Conservation (phyloP, 2,329 filamentous ascomycete genomes). For the Cordyceps cateniannulata region DNA sequence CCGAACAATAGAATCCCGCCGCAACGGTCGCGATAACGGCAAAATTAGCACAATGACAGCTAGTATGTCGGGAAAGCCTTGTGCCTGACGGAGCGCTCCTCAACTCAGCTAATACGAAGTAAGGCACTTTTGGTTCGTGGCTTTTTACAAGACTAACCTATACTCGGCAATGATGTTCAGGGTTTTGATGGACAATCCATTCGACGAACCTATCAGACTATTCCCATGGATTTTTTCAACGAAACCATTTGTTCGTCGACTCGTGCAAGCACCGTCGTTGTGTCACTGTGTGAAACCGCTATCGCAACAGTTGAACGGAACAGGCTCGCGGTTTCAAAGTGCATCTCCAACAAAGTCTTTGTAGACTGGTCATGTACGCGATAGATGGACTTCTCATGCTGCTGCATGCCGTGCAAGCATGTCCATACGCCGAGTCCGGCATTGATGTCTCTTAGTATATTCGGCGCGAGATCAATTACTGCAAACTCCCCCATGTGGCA, state of each 20-base stretch:
- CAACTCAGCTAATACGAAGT: too few species aligned
- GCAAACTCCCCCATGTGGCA: neutral
- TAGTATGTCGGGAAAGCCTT: too few species aligned
- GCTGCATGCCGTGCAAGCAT: neutral
- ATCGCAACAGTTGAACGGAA: neutral
- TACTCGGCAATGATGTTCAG: neutral
- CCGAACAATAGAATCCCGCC: too few species aligned
- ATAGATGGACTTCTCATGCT: neutral
- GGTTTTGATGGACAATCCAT: neutral
- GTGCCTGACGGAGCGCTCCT: too few species aligned
- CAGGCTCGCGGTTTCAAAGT: neutral
- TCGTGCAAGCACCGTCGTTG: neutral
- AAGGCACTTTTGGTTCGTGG: too few species aligned
- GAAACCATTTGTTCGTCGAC: neutral
- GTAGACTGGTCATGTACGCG: neutral
- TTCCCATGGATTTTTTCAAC: neutral
- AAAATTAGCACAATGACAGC: too few species aligned
- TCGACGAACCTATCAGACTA: neutral
- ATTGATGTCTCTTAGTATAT: slow-evolving; percentile 15
- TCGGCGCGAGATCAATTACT: slow-evolving; percentile 15
- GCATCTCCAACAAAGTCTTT: neutral
- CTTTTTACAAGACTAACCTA: neutral
- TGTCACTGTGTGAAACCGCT: neutral
- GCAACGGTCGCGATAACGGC: too few species aligned
- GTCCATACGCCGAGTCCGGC: slow-evolving; percentile 8